Evolutionary conservation across 805 yeast species (phyloP).

Genomic region (Zygotorulaspora danielsina): DNA sequence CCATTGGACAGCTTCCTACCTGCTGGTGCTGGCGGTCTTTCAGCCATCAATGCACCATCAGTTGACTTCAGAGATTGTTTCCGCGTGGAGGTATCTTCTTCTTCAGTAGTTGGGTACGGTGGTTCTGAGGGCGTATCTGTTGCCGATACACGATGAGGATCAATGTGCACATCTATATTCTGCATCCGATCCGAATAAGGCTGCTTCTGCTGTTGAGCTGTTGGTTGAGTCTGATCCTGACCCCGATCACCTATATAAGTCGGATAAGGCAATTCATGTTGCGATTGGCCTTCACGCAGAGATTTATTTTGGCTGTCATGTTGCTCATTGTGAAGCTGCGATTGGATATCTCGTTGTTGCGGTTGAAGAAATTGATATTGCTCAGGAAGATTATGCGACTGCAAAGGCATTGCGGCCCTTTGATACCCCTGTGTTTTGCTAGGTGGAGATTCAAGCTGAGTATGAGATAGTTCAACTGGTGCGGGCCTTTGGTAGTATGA

Average conservation of each 20-base stretch:
- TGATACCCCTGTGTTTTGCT: background rate
- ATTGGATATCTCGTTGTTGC: background rate
- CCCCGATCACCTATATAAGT: background rate
- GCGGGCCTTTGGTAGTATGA: constrained; percentile 10
- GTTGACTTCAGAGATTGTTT: background rate
- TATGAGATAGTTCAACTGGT: background rate
- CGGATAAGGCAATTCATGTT: background rate
- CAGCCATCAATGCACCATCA: background rate
- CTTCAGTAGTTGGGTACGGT: constrained; percentile 30
- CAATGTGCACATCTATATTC: constrained; percentile 5
- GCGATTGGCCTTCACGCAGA: background rate
- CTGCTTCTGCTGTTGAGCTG: constrained; percentile 2
- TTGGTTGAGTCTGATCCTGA: background rate
- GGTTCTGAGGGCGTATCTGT: constrained; percentile 24
- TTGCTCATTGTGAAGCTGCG: background rate
- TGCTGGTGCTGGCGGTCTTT: background rate
- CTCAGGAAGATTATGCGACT: background rate
- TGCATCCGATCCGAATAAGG: constrained; percentile 10
- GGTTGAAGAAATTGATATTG: background rate
- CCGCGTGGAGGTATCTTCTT: constrained; percentile 4
- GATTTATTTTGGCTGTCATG: background rate
- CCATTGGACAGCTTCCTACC: constrained; percentile 8
- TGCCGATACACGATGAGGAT: constrained; percentile 1
- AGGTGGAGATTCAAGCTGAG: background rate
- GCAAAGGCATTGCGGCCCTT: background rate